These are phyloP conservation scores for Arthromyces matolae DNA, from an alignment of 768 basidiomycete genomes.

Conservation along the genomic window DNA sequence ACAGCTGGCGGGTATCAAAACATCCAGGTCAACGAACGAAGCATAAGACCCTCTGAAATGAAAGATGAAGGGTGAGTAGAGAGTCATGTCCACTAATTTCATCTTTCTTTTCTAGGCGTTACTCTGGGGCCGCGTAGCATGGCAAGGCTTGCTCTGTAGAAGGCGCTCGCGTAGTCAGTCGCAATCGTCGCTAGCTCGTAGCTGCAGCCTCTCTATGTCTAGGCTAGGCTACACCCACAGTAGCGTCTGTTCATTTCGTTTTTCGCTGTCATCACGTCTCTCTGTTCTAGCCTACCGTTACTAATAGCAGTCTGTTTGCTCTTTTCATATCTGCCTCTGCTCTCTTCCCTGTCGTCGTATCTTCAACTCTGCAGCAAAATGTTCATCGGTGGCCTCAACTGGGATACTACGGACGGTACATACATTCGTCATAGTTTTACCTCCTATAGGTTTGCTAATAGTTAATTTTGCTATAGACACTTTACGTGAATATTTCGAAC, in stretches of 20 bases:
- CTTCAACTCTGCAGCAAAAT: slow-evolving; percentile 74
- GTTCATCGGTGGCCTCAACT: slow-evolving; percentile 99
- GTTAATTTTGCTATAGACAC: slow-evolving; percentile 51
- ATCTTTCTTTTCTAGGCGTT: slow-evolving; percentile 20
- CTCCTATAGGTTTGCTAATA: slow-evolving; percentile 38
- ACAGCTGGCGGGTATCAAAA: slow-evolving; percentile 40
- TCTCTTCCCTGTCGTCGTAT: slow-evolving; percentile 16
- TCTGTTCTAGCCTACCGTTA: slow-evolving; percentile 73
- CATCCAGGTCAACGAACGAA: slow-evolving; percentile 52
- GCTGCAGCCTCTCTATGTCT: slow-evolving; percentile 61
- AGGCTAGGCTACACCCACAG: slow-evolving; percentile 79
- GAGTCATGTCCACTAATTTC: slow-evolving; percentile 36
- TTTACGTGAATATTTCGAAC: slow-evolving; percentile 83
- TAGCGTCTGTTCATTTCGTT: slow-evolving; percentile 63
- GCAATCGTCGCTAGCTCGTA: slow-evolving; percentile 66
- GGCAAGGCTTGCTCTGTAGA: slow-evolving; percentile 34
- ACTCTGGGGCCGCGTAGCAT: slow-evolving; percentile 22
- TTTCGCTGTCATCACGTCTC: slow-evolving; percentile 51
- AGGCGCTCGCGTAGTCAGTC: slow-evolving; percentile 60
- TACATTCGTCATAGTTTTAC: slow-evolving; percentile 30
- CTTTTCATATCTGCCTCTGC: slow-evolving; percentile 37
- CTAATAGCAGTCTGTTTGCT: slow-evolving; percentile 72
- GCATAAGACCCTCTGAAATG: slow-evolving; percentile 84
- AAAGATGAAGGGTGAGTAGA: slow-evolving; percentile 92
- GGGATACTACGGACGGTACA: slow-evolving; percentile 99